These are phyloP conservation scores for Pisolithus thermaeus DNA, from an alignment of 1,284 basidiomycete species.

Conservation along the genomic window DNA sequence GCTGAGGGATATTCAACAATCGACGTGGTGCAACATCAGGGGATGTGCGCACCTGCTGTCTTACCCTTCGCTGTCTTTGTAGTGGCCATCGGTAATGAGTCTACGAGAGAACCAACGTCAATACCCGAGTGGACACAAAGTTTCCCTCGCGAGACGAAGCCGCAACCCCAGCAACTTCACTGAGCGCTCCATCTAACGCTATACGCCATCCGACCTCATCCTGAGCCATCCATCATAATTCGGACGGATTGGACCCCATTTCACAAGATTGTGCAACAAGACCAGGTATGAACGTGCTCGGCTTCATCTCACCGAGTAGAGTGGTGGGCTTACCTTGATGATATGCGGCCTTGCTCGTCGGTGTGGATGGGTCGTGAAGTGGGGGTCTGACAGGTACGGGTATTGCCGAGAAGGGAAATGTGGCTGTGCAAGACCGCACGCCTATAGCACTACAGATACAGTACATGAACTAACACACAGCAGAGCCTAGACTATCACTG, in stretches of 20 bases:
- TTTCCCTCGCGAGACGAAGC: not conserved
- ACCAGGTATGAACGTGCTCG: not conserved
- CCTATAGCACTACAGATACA: not conserved
- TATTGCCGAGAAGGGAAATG: constrained; percentile 15
- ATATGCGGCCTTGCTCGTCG: constrained; percentile 22
- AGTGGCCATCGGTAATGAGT: constrained; percentile 44
- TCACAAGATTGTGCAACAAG: not conserved
- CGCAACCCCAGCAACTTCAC: not conserved
- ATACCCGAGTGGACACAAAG: not conserved
- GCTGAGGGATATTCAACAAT: constrained; percentile 11
- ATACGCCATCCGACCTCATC: not conserved
- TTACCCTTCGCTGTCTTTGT: constrained; percentile 61
- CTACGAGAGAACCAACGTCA: constrained; percentile 6
- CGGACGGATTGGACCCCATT: not conserved
- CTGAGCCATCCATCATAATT: constrained; percentile 15
- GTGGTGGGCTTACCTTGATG: constrained; percentile 22
- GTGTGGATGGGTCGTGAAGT: constrained; percentile 1
- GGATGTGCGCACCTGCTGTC: constrained; percentile 40
- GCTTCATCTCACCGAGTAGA: not conserved
- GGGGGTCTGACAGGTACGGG: constrained; percentile 9
- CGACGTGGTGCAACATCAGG: not conserved
- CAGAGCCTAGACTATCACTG: constrained; percentile 30
- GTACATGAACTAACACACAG: not conserved
- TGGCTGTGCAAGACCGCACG: constrained; percentile 16
- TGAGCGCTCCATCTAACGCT: constrained; percentile 5